phyloP scores from a whole-genome alignment of 2,329 filamentous ascomycete species.

The Pseudovirgaria hyperparasitica region DNA sequence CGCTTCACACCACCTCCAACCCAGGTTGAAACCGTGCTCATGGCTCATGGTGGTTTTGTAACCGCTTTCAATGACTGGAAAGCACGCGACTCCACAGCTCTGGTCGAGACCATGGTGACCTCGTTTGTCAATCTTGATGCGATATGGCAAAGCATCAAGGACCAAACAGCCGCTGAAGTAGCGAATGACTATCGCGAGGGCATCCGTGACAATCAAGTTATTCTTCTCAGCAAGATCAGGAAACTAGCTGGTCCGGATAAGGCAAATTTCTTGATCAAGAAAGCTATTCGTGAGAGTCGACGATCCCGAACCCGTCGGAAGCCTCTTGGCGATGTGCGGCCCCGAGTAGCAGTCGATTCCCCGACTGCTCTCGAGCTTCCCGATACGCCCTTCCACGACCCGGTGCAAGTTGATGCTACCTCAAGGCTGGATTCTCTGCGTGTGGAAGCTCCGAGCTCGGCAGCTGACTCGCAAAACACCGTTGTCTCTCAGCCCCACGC shows the following conservation, averaged over 20 bases:
- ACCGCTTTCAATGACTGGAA: conserved; percentile 78
- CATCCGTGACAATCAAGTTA: conserved; percentile 68
- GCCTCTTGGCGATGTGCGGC: conserved; percentile 56
- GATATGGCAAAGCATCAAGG: conserved; percentile 73
- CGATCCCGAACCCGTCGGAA: conserved; percentile 52
- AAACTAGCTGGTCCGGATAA: conserved; percentile 59
- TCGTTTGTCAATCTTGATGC: conserved; percentile 76
- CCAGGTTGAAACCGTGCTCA: conserved; percentile 49
- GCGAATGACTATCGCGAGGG: conserved; percentile 66
- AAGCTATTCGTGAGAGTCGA: conserved; percentile 60
- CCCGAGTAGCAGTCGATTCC: conserved; percentile 45
- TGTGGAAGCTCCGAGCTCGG: conserved; percentile 16
- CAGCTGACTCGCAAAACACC: too few species aligned
- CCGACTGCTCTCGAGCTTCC: conserved; percentile 14
- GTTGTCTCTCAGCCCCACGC: conserved; percentile 23
- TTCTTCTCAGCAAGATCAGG: conserved; percentile 68
- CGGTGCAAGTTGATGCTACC: conserved; percentile 16
- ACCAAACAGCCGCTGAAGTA: conserved; percentile 60
- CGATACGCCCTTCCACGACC: conserved; percentile 22
- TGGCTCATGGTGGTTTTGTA: conserved; percentile 61
- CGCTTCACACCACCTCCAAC: conserved; percentile 53
- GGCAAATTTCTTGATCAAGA: conserved; percentile 60
- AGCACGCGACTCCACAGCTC: conserved; percentile 61
- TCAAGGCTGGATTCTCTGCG: conserved; percentile 28
- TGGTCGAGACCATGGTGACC: conserved; percentile 75